These are phyloP conservation scores for Cordyceps cateniannulata DNA, from an alignment of 2,329 filamentous ascomycete species.

Conservation along the genomic window DNA sequence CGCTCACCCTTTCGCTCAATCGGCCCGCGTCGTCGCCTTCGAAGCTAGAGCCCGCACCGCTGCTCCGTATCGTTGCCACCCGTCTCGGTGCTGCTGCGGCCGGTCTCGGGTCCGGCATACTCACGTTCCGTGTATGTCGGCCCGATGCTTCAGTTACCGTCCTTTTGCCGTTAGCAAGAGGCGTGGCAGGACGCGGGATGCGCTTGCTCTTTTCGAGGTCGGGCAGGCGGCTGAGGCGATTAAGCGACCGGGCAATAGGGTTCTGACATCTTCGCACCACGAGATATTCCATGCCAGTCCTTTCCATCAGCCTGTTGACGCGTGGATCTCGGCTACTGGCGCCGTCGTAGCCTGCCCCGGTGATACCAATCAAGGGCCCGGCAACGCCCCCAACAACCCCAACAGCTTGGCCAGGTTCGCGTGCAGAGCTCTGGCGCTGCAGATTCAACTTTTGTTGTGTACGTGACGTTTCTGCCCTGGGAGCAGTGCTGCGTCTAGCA, in stretches of 20 bases:
- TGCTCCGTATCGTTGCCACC: slow-evolving; percentile 30
- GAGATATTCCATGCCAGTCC: slow-evolving; percentile 66
- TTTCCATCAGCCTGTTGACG: slow-evolving; percentile 58
- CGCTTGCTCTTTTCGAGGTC: slow-evolving; percentile 43
- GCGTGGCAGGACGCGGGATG: slow-evolving; percentile 37
- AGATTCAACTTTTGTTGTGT: slow-evolving; percentile 72
- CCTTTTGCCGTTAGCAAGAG: slow-evolving; percentile 32
- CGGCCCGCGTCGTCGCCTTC: slow-evolving; percentile 39
- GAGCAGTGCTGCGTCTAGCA: slow-evolving; percentile 32
- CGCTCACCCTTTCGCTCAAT: slow-evolving; percentile 40
- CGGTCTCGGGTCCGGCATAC: slow-evolving; percentile 29
- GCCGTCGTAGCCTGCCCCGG: slow-evolving; percentile 49
- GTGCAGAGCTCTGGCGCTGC: slow-evolving; percentile 64
- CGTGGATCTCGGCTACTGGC: slow-evolving; percentile 50
- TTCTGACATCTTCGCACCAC: slow-evolving; percentile 68
- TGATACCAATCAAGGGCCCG: slow-evolving; percentile 44
- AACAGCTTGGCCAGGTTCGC: slow-evolving; percentile 53
- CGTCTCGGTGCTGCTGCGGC: slow-evolving; percentile 24
- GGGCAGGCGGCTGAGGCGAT: slow-evolving; percentile 38
- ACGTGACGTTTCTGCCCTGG: slow-evolving; percentile 52
- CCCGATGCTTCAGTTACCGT: slow-evolving; percentile 21
- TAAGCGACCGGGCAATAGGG: slow-evolving; percentile 58
- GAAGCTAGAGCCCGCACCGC: slow-evolving; percentile 37
- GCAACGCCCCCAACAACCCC: slow-evolving; percentile 30
- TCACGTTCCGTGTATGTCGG: slow-evolving; percentile 33